A percentile compares a stretch with the other conserved stretches of the same genome.
Conservation (phyloP, 2,329 filamentous ascomycete species). For the Sporothrix inflata region DNA sequence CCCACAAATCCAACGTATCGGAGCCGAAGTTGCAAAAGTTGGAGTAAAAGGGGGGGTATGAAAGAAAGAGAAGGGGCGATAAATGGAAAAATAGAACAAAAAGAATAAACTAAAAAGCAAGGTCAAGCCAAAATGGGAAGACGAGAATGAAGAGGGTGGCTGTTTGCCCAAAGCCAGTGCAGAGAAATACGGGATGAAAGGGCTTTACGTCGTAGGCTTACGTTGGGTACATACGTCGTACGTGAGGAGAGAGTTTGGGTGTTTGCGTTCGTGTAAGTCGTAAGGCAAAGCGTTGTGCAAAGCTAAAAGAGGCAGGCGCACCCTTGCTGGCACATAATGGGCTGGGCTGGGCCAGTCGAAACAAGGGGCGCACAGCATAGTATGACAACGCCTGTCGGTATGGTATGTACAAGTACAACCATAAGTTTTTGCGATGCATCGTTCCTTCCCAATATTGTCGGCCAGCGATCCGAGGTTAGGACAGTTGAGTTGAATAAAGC, state of each 20-base stretch:
- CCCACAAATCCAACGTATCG: conserved; percentile 6
- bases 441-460: not conserved
- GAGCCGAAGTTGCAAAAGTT: conserved; percentile 13
- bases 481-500: not conserved
- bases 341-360: not conserved
- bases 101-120: not conserved
- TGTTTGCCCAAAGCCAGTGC: not conserved
- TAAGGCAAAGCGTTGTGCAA: not conserved
- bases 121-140: not conserved
- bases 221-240: not conserved
- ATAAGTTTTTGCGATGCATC: not conserved
- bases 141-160: not conserved
- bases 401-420: not conserved
- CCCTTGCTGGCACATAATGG: not conserved
- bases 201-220: not conserved
- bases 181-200: not conserved
- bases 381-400: too few relatives aligned
- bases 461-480: not conserved
- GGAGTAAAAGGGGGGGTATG: not conserved
- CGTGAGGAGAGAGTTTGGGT: not conserved
- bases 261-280: not conserved
- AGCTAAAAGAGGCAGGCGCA: not conserved
- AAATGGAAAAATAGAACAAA: not conserved
- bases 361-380: not conserved
- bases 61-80: not conserved